These are phyloP conservation scores for Penicillium alfredii DNA, from an alignment of 495 filamentous ascomycete species.

Conservation along the genomic window DNA sequence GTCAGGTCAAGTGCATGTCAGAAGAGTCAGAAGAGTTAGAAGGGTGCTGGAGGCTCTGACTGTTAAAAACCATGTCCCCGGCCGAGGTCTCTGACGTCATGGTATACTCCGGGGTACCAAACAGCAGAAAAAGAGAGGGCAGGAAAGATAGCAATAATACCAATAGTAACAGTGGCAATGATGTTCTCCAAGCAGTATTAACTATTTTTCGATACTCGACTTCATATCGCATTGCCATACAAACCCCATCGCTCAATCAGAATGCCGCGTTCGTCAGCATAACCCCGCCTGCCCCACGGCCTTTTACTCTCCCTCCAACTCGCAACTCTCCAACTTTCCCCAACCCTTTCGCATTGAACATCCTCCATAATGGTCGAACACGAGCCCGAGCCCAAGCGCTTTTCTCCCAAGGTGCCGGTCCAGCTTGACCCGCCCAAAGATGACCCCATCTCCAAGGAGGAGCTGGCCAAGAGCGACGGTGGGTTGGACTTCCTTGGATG, in stretches of 20 bases:
- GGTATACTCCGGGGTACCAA: not conserved
- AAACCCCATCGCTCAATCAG: too few relatives aligned
- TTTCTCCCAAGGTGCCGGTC: slow-evolving; percentile 79
- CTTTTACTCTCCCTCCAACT: not conserved
- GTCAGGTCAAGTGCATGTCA: too few relatives aligned
- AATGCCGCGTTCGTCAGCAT: slow-evolving; percentile 11
- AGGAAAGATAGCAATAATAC: not conserved
- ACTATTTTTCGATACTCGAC: too few relatives aligned
- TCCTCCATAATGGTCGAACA: slow-evolving; percentile 30
- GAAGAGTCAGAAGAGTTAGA: too few relatives aligned
- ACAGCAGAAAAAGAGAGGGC: not conserved
- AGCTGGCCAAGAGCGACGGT: slow-evolving; percentile 81
- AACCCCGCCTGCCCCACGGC: slow-evolving; percentile 15
- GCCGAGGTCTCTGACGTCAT: too few relatives aligned
- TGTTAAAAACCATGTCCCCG: too few relatives aligned
- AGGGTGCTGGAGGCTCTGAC: too few relatives aligned
- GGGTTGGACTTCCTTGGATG: too few relatives aligned
- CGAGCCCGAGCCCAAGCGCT: slow-evolving; percentile 48
- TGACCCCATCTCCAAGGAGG: slow-evolving; percentile 70
- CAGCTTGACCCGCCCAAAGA: slow-evolving; percentile 80
- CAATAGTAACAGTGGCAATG: not conserved
- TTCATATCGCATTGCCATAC: too few relatives aligned
- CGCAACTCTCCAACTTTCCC: slow-evolving; percentile 1
- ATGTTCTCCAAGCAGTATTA: too few relatives aligned
- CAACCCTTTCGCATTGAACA: slow-evolving; percentile 5